phyloP scores from a whole-genome alignment of 2,329 filamentous ascomycete species.

The Xylaria sp. region DNA sequence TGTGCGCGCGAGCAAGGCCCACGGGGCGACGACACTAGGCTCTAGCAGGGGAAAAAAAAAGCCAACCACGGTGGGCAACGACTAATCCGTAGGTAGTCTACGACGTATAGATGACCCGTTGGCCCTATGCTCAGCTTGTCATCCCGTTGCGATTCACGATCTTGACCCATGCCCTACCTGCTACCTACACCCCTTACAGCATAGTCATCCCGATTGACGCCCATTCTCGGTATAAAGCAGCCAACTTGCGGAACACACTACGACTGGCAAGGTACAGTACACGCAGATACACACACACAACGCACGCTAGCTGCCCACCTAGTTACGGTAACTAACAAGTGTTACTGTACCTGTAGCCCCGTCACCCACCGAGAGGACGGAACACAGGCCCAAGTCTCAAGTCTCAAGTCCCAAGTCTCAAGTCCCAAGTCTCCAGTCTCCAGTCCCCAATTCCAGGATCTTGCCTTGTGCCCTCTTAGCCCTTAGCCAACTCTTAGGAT shows the following conservation, averaged over 20 bases:
- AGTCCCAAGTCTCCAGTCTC: background rate
- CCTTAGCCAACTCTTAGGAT: background rate
- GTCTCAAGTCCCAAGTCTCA: background rate
- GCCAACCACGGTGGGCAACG: slow-evolving; percentile 1
- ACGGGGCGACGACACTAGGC: background rate
- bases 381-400: background rate
- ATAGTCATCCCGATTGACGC: background rate
- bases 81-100: background rate
- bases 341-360: background rate
- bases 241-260: background rate
- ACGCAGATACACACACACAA: background rate
- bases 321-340: slow-evolving; percentile 1
- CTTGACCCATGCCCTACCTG: slow-evolving; percentile 1
- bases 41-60: slow-evolving; percentile 4
- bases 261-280: background rate
- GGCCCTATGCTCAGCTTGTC: slow-evolving; percentile 17
- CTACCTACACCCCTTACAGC: slow-evolving; percentile 4
- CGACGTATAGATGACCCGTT: slow-evolving; percentile 15
- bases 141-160: slow-evolving; percentile 14
- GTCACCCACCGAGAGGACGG: background rate
- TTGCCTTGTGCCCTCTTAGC: background rate
- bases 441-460: background rate
- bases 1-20: slow-evolving; percentile 9
- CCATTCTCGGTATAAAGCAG: slow-evolving; percentile 1
- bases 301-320: background rate